phyloP scores from a whole-genome alignment of 129 eudicot genomes.

The Daucus carota region DH1_v3.0 NC_030382.2:30965001-30965500 shows the following conservation, averaged over 20 bases:
- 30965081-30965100: conserved; percentile 2
- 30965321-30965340: background rate
- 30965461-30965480: too few species aligned
- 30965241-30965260: conserved; percentile 11
- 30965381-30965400: background rate
- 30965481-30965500: too few species aligned
- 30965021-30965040: conserved; percentile 24
- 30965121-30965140: conserved; percentile 13
- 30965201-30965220: background rate
- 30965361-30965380: background rate
- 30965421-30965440: background rate
- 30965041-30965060: conserved; percentile 11
- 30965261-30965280: conserved; percentile 6
- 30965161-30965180: conserved; percentile 1
- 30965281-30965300: conserved; percentile 3
- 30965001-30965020: conserved; percentile 3
- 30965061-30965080: background rate
- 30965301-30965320: conserved; percentile 15
- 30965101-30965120: background rate
- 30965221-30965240: background rate
- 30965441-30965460: background rate
- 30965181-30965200: background rate
- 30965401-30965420: background rate
- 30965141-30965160: conserved; percentile 9
- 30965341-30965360: conserved; percentile 1